Conservation (phyloP, 345 rosid species). For the Ceriops decandra region DNA sequence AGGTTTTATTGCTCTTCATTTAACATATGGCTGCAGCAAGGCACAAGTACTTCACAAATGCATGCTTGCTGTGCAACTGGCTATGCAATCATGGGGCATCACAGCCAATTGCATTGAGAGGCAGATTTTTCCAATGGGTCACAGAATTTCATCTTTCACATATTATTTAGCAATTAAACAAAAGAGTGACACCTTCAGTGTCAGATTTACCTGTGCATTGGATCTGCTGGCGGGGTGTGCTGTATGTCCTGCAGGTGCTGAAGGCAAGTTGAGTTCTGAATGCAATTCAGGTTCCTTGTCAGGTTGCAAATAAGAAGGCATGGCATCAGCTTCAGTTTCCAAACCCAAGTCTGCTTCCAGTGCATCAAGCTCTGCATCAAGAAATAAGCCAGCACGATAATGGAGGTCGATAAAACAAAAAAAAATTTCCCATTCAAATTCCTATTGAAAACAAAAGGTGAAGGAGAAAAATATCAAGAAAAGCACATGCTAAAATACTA, state of each 20-base stretch:
- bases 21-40: background rate
- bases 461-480: too few relatives aligned
- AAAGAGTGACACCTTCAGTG: background rate
- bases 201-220: slow-evolving; percentile 57
- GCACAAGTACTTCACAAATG: background rate
- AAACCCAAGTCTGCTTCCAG: slow-evolving; percentile 95
- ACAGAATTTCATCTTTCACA: background rate
- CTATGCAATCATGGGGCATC: background rate
- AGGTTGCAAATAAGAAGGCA: slow-evolving; percentile 96
- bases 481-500: too few relatives aligned
- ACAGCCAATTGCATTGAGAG: too few relatives aligned
- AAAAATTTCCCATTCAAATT: too few relatives aligned
- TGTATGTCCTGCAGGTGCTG: slow-evolving; percentile 58
- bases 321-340: slow-evolving; percentile 76
- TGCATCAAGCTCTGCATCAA: slow-evolving; percentile 81
- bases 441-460: too few relatives aligned
- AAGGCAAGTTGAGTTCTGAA: slow-evolving; percentile 71
- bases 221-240: slow-evolving; percentile 48
- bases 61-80: background rate
- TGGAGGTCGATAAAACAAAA: too few relatives aligned
- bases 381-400: too few relatives aligned
- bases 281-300: slow-evolving; percentile 73
- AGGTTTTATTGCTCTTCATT: too few relatives aligned
- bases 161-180: background rate
- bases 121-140: background rate